A percentile compares a stretch with the other conserved stretches of the same genome.
These are phyloP conservation scores for Candida insectorum DNA, from an alignment of 805 yeast species.

Conservation along the genomic window DNA sequence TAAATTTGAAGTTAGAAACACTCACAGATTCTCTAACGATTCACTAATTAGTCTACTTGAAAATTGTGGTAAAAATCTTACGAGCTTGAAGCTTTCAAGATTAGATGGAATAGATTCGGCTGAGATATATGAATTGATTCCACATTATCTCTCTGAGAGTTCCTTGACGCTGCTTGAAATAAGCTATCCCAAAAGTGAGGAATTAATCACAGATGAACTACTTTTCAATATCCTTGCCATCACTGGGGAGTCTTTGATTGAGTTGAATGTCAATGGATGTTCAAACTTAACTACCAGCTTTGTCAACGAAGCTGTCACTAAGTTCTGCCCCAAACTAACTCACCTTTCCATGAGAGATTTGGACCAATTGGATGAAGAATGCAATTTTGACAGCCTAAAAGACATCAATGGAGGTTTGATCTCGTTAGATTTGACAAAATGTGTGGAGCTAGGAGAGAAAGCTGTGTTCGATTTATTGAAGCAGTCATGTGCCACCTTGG, in stretches of 20 bases:
- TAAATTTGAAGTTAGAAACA: constrained; percentile 66
- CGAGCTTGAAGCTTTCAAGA: constrained; percentile 58
- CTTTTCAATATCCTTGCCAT: constrained; percentile 57
- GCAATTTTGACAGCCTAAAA: constrained; percentile 35
- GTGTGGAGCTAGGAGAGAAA: constrained; percentile 60
- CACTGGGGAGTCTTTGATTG: constrained; percentile 58
- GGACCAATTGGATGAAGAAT: constrained; percentile 68
- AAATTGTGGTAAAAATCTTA: constrained; percentile 51
- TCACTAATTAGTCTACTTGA: constrained; percentile 61
- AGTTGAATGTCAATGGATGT: constrained; percentile 71
- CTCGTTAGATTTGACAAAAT: constrained; percentile 60
- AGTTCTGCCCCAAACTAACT: constrained; percentile 55
- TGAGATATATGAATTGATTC: constrained; percentile 58
- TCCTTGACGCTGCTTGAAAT: constrained; percentile 59
- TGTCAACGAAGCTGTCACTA: constrained; percentile 52
- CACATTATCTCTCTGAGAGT: constrained; percentile 50
- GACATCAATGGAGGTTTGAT: constrained; percentile 52
- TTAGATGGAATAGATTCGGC: constrained; percentile 67
- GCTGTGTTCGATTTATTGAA: constrained; percentile 56
- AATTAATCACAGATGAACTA: constrained; percentile 64
- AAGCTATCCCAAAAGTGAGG: constrained; percentile 64
- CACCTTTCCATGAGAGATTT: constrained; percentile 56
- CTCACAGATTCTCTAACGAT: constrained; percentile 76
- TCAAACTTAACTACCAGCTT: constrained; percentile 65
- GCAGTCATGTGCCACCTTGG: constrained; percentile 64